phyloP scores from a whole-genome alignment of 495 filamentous ascomycete genomes.

The Penicillium pancosmium region DNA sequence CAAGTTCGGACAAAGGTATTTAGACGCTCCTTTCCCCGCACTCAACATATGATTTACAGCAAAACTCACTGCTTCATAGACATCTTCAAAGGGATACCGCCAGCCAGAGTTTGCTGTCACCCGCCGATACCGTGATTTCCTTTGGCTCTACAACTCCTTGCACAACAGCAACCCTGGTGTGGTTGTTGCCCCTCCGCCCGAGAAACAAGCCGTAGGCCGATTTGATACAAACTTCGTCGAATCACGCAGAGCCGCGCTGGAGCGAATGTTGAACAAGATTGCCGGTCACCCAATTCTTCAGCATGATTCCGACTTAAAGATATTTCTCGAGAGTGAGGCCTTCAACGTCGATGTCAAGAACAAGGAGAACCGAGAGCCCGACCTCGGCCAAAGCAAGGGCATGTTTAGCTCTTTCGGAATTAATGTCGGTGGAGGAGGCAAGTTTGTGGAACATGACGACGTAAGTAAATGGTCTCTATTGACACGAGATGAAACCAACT shows the following conservation, averaged over 20 bases:
- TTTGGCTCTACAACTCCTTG: conserved; percentile 94
- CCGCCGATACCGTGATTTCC: conserved; percentile 91
- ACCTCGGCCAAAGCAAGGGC: conserved; percentile 86
- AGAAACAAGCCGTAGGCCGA: conserved; percentile 95
- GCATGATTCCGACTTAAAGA: conserved; percentile 89
- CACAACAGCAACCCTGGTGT: conserved; percentile 94
- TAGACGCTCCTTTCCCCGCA: neutral
- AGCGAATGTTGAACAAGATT: conserved; percentile 96
- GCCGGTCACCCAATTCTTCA: conserved; percentile 89
- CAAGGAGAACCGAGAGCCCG: conserved; percentile 89
- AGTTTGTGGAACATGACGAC: conserved; percentile 98
- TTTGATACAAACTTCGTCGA: conserved; percentile 98
- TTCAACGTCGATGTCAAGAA: conserved; percentile 98
- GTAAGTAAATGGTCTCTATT: conserved; percentile 53
- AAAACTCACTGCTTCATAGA: conserved; percentile 51
- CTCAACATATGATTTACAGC: neutral
- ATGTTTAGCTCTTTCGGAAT: conserved; percentile 86
- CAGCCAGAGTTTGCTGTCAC: conserved; percentile 89
- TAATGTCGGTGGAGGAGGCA: conserved; percentile 68
- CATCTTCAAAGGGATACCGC: conserved; percentile 92
- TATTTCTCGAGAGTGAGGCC: conserved; percentile 93
- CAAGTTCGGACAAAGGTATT: conserved; percentile 88
- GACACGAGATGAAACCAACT: neutral
- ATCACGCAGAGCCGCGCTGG: conserved; percentile 81
- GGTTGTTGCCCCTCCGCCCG: conserved; percentile 92